phyloP scores from a whole-genome alignment of 176 grass and related monocot species.

The Oropetium thomaeum region DNA sequence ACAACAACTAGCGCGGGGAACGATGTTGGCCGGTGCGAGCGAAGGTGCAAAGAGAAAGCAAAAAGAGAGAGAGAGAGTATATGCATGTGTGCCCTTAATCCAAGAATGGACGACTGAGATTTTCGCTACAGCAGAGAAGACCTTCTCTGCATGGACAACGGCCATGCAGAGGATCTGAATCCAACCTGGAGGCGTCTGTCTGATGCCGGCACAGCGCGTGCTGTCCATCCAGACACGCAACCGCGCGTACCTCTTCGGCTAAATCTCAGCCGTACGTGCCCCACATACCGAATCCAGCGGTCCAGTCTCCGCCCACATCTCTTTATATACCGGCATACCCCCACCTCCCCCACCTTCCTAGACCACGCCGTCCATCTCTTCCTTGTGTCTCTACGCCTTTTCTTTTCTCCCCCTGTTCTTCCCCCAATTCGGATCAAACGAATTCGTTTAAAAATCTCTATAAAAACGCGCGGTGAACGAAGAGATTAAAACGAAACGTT shows the following conservation, averaged over 20 bases:
- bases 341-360: neutral
- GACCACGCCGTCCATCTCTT: constrained; percentile 22
- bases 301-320: neutral
- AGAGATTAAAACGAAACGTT: constrained; percentile 37
- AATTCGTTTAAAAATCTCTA: constrained; percentile 54
- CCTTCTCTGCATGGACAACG: too few species aligned
- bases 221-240: constrained; percentile 37
- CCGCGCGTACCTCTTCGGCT: neutral
- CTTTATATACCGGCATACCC: constrained; percentile 47
- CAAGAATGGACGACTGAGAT: too few species aligned
- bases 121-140: too few species aligned
- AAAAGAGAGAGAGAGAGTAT: too few species aligned
- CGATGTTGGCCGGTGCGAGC: too few species aligned
- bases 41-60: too few species aligned
- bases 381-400: neutral
- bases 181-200: constrained; percentile 13
- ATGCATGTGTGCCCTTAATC: too few species aligned
- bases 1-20: too few species aligned
- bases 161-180: too few species aligned
- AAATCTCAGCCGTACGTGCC: constrained; percentile 19
- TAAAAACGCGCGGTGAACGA: constrained; percentile 36
- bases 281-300: constrained; percentile 1
- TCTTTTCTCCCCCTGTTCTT: neutral
- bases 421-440: constrained; percentile 37
- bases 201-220: constrained; percentile 10